phyloP scores from a whole-genome alignment of 139 green algal species.

The Chlorella vulgaris region DNA sequence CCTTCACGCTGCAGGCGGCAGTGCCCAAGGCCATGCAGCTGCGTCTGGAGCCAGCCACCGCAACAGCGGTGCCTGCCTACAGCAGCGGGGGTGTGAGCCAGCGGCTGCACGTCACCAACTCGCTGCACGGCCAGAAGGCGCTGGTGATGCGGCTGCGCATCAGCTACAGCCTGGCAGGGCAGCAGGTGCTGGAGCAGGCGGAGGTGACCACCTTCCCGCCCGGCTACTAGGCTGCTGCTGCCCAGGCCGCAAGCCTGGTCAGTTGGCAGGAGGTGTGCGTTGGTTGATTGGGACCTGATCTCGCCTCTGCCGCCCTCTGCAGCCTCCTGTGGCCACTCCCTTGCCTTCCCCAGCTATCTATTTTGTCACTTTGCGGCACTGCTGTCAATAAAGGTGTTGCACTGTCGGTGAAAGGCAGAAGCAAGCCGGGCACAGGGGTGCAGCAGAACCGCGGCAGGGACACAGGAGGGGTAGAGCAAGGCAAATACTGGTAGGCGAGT shows the following conservation, averaged over 20 bases:
- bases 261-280: not conserved
- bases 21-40: slow-evolving; percentile 94
- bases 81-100: slow-evolving; percentile 62
- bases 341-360: too few relatives aligned
- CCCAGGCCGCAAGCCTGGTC: too few relatives aligned
- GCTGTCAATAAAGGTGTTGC: too few relatives aligned
- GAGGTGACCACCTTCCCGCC: slow-evolving; percentile 57
- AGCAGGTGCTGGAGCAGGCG: slow-evolving; percentile 55
- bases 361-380: too few relatives aligned
- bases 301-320: too few relatives aligned
- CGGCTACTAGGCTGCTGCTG: not conserved
- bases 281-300: too few relatives aligned
- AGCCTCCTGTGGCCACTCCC: too few relatives aligned
- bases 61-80: slow-evolving; percentile 50
- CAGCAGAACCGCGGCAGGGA: too few relatives aligned
- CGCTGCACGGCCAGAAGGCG: slow-evolving; percentile 74
- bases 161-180: slow-evolving; percentile 53
- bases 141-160: slow-evolving; percentile 86
- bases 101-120: slow-evolving; percentile 84
- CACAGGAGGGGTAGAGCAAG: too few relatives aligned
- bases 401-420: too few relatives aligned
- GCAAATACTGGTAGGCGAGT: too few relatives aligned
- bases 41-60: slow-evolving; percentile 76
- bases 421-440: too few relatives aligned
- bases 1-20: slow-evolving; percentile 91